These are phyloP conservation scores for Paramecium pentaurelia DNA, from an alignment of 73 alveolate species.

Conservation along the genomic window DNA sequence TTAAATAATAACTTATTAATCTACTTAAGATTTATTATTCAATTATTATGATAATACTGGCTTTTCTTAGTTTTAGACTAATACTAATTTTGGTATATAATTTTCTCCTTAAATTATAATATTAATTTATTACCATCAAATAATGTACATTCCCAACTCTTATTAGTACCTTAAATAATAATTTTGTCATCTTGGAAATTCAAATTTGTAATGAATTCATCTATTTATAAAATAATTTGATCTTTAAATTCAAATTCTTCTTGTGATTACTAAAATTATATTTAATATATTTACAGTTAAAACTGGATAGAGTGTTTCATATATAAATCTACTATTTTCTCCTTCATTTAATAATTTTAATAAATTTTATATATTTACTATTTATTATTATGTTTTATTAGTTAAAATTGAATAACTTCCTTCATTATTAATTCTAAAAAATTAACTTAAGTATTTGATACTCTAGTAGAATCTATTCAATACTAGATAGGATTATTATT, in stretches of 20 bases:
- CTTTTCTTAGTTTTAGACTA: background rate
- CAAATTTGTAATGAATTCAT: background rate
- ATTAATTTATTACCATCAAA: background rate
- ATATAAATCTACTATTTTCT: background rate
- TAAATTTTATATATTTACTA: background rate
- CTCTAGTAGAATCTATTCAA: background rate
- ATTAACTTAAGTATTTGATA: background rate
- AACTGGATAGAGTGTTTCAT: conserved; percentile 25
- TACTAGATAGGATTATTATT: background rate
- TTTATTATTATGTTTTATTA: background rate
- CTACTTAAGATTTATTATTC: background rate
- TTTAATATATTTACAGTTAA: background rate
- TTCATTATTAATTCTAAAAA: background rate
- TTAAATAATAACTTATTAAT: background rate
- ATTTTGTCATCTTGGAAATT: background rate
- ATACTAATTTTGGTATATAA: background rate
- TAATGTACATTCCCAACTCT: background rate
- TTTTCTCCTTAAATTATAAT: background rate
- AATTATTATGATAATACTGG: background rate
- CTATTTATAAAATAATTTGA: background rate
- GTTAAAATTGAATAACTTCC: background rate
- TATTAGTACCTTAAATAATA: background rate
- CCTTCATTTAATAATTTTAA: background rate
- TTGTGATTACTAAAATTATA: background rate
- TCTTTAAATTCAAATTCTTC: conserved; percentile 27